Base-by-base conservation (phyloP, 148 eudicot genomes). In the Fagopyrum tataricum region DNA sequence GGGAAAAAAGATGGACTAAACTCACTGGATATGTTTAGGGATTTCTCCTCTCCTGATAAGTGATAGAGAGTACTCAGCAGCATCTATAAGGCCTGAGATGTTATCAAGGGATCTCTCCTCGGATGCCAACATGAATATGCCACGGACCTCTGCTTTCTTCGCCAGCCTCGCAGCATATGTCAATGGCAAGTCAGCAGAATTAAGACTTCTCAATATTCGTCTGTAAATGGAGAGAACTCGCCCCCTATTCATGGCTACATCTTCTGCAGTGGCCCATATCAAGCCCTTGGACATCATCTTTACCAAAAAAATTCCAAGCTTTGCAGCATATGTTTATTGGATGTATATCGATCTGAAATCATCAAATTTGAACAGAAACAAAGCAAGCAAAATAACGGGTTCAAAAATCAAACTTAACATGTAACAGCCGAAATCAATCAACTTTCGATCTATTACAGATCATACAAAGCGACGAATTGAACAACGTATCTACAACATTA, bases 211-310 rank as follows among this genome's bases (percentile, higher is more conserved):
- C 73, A 88, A 69, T 66, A 88, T 37, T 80, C 86, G 92, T 31
- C 90, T 75, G 77, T 90, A 90, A 41, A 88, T 76, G 4, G 92
- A 86, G 39, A 90, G 83, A 71, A 88, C 86, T n/a, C 79, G 82
- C 1, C 83, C 83, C 59, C 80, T 84, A 73, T 88, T 90, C 53
- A 81, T 82, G 43, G 87, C 84, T 75, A 90, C 56, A 78, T 90
- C 90, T 76, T 90, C 96, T 0, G 92, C 82, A 51, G 90, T 88
- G n/a, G 87, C 96, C 92, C 92, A 90, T 72, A 90, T 82, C 73
- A 88, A 70, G 44, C 96, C 92, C 77, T 81, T 88, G 13, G 84
- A 83, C 96, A 88, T 90, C 71, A 6, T 64, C 44, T 64, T 37
- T 39, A 62, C 42, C 69, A 37, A 13, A 24, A 31, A n/a, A n/a